Evolutionary conservation across 2,329 filamentous ascomycete genomes (phyloP).

Genomic region (Aspergillus sp.): DNA sequence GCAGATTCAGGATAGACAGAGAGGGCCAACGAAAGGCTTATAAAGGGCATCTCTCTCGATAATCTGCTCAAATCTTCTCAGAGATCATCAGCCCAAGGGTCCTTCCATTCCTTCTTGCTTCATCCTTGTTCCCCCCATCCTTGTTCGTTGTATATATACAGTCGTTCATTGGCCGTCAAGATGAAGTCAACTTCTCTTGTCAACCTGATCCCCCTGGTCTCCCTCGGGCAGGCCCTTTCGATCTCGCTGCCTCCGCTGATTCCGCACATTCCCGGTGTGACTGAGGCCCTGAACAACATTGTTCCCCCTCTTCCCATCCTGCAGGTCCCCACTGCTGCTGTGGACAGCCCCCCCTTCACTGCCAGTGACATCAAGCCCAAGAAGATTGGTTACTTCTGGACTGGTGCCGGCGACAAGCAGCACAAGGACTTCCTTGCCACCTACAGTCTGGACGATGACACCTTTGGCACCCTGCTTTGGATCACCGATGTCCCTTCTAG

Average conservation of each 20-base stretch:
- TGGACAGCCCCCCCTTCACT: conserved; percentile 47
- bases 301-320: conserved; percentile 59
- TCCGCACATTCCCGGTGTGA: conserved; percentile 60
- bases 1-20: background rate
- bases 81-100: background rate
- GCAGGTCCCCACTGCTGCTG: conserved; percentile 54
- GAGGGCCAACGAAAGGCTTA: background rate
- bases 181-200: conserved; percentile 1
- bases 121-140: background rate
- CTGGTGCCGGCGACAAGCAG: conserved; percentile 59
- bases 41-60: background rate
- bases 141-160: background rate
- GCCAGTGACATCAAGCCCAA: conserved; percentile 60
- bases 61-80: conserved; percentile 11
- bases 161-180: background rate
- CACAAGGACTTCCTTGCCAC: conserved; percentile 42
- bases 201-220: conserved; percentile 17
- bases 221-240: conserved; percentile 26
- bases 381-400: conserved; percentile 68
- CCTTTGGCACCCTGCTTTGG: conserved; percentile 60
- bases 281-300: conserved; percentile 53
- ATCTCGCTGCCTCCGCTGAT: conserved; percentile 54
- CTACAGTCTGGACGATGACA: conserved; percentile 47
- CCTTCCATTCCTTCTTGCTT: background rate
- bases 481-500: conserved; percentile 60